Evolutionary conservation across 208 protist genomes (phyloP).

Genomic region (Spongospora subterranea): DNA sequence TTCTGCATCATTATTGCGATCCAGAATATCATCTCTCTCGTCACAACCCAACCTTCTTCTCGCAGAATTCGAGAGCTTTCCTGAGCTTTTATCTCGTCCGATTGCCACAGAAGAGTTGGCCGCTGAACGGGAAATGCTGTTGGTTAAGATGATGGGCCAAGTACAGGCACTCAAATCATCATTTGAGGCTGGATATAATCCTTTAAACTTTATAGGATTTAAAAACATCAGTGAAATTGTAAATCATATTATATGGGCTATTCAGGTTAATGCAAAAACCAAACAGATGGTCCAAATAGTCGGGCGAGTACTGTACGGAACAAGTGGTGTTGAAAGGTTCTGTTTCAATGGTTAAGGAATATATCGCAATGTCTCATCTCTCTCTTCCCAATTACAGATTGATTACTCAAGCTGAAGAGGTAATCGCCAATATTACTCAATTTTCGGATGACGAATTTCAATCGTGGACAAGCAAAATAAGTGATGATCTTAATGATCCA

Average conservation of each 20-base stretch:
- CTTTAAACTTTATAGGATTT: neutral
- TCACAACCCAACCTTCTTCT: slow-evolving; percentile 69
- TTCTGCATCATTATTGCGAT: slow-evolving; percentile 68
- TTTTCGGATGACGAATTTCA: slow-evolving; percentile 50
- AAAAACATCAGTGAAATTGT: slow-evolving; percentile 68
- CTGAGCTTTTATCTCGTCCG: slow-evolving; percentile 71
- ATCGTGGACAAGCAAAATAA: neutral
- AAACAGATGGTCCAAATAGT: slow-evolving; percentile 32
- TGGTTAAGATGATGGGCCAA: neutral
- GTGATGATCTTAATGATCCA: slow-evolving; percentile 66
- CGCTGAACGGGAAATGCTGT: slow-evolving; percentile 25
- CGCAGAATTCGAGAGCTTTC: slow-evolving; percentile 70
- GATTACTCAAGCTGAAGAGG: neutral
- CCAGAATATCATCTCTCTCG: slow-evolving; percentile 35
- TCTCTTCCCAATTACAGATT: no score
- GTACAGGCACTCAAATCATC: slow-evolving; percentile 53
- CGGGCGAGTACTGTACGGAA: neutral
- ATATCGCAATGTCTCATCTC: no score
- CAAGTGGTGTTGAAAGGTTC: neutral
- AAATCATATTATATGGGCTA: slow-evolving; percentile 46
- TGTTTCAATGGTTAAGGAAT: no score
- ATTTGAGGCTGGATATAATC: slow-evolving; percentile 62
- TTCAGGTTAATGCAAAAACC: slow-evolving; percentile 61
- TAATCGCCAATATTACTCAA: neutral
- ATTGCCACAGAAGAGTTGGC: slow-evolving; percentile 63